Evolutionary conservation across 208 protist genomes (phyloP), one percentile per base, ranked within the genome.

Genomic region (Crithidia sp.): DNA sequence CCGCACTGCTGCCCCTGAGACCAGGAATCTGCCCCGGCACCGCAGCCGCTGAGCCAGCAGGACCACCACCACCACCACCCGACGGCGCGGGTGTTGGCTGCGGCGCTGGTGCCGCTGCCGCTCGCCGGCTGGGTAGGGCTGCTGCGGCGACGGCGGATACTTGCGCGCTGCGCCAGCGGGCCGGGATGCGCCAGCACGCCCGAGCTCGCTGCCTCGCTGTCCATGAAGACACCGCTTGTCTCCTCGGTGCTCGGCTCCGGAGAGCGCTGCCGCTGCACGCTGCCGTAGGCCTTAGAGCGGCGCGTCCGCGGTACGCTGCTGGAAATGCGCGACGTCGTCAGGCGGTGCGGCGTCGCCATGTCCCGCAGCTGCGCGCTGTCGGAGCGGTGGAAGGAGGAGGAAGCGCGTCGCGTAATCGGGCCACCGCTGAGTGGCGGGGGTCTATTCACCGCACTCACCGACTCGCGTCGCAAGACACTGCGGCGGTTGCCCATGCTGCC

Each of bases 351-450:
- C 17, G 79, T 80, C 7, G 65, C 65, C 74, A 69, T 76, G 55
- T 83, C 74, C 6, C 75, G 82, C 49, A 66, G 55, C 54, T 70
- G 55, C 19, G 74, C 63, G 74, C 82, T 86, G 67, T 86, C 77
- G 37, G 60, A 74, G 60, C 82, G 76, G 14, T 83, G 74, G 47
- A 76, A 83, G 36, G 71, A 76, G 16, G 65, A 64, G 41, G 77
- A 70, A 16, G 74, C 55, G n/a, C 70, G 70, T 3, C 68, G 81
- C 7, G 76, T 71, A 41, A 61, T 44, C 4, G 76, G 49, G 10
- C 57, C 56, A 10, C 41, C 28, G 28, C 28, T 50, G 36, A 19
- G 2, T 4, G 74, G 67, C 37, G 43, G 60, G 0, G 43, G 54
- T 0, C 62, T 60, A 37, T 53, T 75, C n/a, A 53, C 65, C 13